These are phyloP conservation scores for Russula virescens DNA, from an alignment of 768 basidiomycete genomes.

Conservation along the genomic window DNA sequence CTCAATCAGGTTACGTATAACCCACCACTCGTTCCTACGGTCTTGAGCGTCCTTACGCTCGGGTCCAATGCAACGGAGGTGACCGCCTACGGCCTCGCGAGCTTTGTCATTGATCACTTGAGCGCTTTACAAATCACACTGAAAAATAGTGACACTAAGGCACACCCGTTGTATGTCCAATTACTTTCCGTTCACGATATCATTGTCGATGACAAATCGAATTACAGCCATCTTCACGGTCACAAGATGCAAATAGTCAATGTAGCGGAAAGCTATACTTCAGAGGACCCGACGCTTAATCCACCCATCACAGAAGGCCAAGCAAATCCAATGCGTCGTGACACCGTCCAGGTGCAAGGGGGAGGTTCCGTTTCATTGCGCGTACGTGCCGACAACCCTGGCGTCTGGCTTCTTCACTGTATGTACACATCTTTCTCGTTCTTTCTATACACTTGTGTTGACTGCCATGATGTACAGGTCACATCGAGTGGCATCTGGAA, in stretches of 20 bases:
- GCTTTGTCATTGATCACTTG: slow-evolving; percentile 67
- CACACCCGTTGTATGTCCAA: slow-evolving; percentile 73
- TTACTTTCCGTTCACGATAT: slow-evolving; percentile 10
- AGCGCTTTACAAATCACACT: slow-evolving; percentile 75
- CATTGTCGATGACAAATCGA: not conserved
- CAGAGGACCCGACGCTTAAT: slow-evolving; percentile 69
- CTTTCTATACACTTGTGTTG: not conserved
- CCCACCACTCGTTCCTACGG: slow-evolving; percentile 62
- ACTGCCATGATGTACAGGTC: slow-evolving; percentile 40
- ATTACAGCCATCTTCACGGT: slow-evolving; percentile 78
- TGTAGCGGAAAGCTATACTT: slow-evolving; percentile 63
- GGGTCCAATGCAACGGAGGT: slow-evolving; percentile 63
- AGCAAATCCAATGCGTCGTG: slow-evolving; percentile 85
- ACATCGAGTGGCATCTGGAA: slow-evolving; percentile 85
- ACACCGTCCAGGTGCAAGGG: slow-evolving; percentile 76
- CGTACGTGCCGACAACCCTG: slow-evolving; percentile 87
- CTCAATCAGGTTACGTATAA: slow-evolving; percentile 70
- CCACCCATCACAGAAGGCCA: slow-evolving; percentile 75
- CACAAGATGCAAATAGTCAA: slow-evolving; percentile 81
- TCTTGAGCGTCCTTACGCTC: slow-evolving; percentile 72
- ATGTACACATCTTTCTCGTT: slow-evolving; percentile 28
- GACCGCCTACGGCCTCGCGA: slow-evolving; percentile 72
- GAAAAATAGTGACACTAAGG: slow-evolving; percentile 64
- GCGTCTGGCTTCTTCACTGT: slow-evolving; percentile 85
- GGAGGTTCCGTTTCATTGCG: slow-evolving; percentile 66